These are phyloP conservation scores for Heliosperma pusillum DNA, from an alignment of 148 eudicot genomes.

Conservation along the genomic window DNA sequence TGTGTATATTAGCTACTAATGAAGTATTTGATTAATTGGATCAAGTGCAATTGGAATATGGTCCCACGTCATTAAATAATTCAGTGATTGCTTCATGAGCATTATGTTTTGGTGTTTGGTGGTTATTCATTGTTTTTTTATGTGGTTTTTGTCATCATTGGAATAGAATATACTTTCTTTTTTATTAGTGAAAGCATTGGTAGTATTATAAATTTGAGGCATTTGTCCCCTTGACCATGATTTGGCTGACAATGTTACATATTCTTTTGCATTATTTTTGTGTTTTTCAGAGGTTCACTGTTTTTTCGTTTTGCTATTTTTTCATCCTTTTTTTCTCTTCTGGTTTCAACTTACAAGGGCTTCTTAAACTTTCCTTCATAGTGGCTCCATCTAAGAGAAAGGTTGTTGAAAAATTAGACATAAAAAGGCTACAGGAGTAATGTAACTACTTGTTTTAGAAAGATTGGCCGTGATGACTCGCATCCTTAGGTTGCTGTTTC, in stretches of 20 bases:
- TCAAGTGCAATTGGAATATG: neutral
- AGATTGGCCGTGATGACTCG: neutral
- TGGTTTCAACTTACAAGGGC: neutral
- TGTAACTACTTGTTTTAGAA: neutral
- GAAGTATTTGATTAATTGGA: neutral
- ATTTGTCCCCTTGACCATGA: neutral
- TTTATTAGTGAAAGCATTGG: neutral
- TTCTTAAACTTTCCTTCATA: neutral
- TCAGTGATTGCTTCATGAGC: neutral
- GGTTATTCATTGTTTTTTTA: neutral
- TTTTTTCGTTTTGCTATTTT: too few species aligned
- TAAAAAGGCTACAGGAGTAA: neutral
- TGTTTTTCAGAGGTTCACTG: neutral
- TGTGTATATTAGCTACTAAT: too few species aligned
- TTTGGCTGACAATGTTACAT: neutral
- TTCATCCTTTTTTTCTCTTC: neutral
- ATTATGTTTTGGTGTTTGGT: slow-evolving; percentile 2
- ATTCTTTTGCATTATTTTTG: neutral
- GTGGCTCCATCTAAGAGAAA: neutral
- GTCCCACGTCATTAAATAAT: neutral
- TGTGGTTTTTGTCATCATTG: neutral
- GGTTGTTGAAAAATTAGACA: neutral
- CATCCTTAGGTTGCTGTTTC: neutral
- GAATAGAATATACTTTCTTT: neutral
- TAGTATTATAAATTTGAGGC: neutral